Base-by-base conservation (phyloP, 1,284 basidiomycete species). In the Pseudozyma thailandica region DNA sequence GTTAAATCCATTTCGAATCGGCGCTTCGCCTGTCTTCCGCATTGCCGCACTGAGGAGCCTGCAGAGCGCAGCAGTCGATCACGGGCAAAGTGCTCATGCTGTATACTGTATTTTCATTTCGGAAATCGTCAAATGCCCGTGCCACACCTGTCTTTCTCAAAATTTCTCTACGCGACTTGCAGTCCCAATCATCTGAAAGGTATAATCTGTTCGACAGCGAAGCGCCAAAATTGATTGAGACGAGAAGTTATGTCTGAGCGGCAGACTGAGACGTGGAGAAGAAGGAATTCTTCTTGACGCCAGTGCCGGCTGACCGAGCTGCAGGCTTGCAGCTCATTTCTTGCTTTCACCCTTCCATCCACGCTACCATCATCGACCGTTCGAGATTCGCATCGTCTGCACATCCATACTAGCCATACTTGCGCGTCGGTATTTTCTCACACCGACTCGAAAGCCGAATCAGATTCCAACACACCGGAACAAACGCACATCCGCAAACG, bases 61-160 rank as follows among this genome's bases (percentile, higher is more conserved):
- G 39, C 39, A 12, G 30, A 52, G 31, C 28, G 35, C 33, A 26
- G 18, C 51, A 46, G 2, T 54, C 58, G 58, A 60, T 60, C 50
- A 60, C 50, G 27, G 27, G 16, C 21, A 25, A 50, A 42, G 27
- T 42, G 51, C 42, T 10, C 42, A 27, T 44, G 26, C 23, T 44
- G 13, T 25, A 25, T 27, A 27, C 10, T 33, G 16, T 31, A 23
- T 33, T 47, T 47, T 25, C 21, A 38, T 39, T 27, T 38, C 33
- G 33, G n/a, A n/a, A n/a, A n/a, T n/a, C n/a, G n/a, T n/a, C n/a
- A n/a, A n/a, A n/a, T n/a, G n/a, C n/a, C n/a, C n/a, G n/a, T n/a
- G 23, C 33, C 31, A 48, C 31, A 26, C 33, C 16, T 18, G n/a
- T 28, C 16, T 30, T 21, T 49, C 44, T n/a, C n/a, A 35, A 35